A percentile compares a stretch with the other conserved stretches of the same genome.
Evolutionary conservation across 768 basidiomycete genomes (phyloP).

Genomic region (Boletus insuetus): DNA sequence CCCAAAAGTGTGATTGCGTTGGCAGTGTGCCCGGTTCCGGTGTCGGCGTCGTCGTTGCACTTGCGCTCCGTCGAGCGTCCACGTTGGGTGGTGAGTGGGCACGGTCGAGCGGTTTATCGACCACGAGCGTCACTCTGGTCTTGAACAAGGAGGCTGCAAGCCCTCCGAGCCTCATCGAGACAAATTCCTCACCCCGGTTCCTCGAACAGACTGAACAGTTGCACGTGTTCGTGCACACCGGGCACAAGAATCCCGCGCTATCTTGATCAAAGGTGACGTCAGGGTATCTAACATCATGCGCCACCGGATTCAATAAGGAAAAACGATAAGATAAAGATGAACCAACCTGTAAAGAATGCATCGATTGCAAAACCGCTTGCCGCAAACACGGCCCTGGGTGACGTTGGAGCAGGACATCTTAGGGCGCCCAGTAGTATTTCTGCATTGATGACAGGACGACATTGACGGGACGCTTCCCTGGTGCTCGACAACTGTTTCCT

Average conservation of each 20-base stretch:
- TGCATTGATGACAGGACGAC: constrained; percentile 38
- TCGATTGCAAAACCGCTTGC: constrained; percentile 34
- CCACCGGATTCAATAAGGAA: neutral
- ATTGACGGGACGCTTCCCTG: neutral
- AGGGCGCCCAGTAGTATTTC: constrained; percentile 21
- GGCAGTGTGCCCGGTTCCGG: neutral
- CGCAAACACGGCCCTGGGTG: constrained; percentile 21
- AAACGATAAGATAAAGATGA: neutral
- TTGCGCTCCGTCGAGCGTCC: neutral
- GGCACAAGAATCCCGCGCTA: constrained; percentile 39
- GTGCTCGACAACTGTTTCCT: neutral
- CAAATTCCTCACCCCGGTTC: constrained; percentile 46
- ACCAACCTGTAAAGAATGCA: constrained; percentile 35
- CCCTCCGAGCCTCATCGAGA: constrained; percentile 31
- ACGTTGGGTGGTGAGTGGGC: neutral
- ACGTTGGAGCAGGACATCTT: constrained; percentile 37
- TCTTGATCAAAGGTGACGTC: constrained; percentile 35
- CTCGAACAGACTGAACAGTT: constrained; percentile 47
- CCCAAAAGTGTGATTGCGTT: constrained; percentile 27
- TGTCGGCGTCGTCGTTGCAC: neutral
- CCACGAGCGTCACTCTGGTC: constrained; percentile 22
- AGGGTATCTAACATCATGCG: constrained; percentile 33
- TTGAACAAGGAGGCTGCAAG: constrained; percentile 22
- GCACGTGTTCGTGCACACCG: constrained; percentile 43
- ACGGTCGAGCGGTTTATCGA: neutral